Evolutionary conservation across 1,284 basidiomycete genomes (phyloP).

Genomic region (Marasmius tenuissimus): DNA sequence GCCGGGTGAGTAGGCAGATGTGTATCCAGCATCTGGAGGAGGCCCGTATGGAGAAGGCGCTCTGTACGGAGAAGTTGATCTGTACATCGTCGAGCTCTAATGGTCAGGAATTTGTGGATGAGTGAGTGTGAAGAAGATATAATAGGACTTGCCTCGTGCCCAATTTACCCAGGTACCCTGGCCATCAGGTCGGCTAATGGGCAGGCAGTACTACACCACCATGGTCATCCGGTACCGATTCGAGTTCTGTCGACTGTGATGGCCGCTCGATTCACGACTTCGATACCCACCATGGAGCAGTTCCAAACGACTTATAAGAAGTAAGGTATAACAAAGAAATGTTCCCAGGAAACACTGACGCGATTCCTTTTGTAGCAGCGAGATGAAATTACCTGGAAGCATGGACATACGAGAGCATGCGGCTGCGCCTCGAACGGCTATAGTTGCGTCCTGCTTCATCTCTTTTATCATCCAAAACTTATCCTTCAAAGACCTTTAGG

Average conservation of each 20-base stretch:
- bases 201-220: too few species aligned
- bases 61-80: slow-evolving; percentile 11
- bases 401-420: not conserved
- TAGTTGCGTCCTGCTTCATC: not conserved
- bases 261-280: too few species aligned
- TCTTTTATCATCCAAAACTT: not conserved
- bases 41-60: not conserved
- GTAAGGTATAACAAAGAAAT: too few species aligned
- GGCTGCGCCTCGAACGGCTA: not conserved
- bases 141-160: not conserved
- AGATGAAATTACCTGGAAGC: too few species aligned
- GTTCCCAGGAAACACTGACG: too few species aligned
- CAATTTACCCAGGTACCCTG: not conserved
- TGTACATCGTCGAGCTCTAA: slow-evolving; percentile 22
- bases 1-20: not conserved
- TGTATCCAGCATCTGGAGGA: not conserved
- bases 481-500: not conserved
- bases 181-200: too few species aligned
- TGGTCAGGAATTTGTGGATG: not conserved
- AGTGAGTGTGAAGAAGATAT: slow-evolving; percentile 5
- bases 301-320: too few species aligned
- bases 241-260: too few species aligned
- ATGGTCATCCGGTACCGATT: too few species aligned
- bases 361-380: too few species aligned
- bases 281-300: too few species aligned